Base-by-base conservation (phyloP, 306 rosid species). In the cucumber (Cucumis sativus) region DNA sequence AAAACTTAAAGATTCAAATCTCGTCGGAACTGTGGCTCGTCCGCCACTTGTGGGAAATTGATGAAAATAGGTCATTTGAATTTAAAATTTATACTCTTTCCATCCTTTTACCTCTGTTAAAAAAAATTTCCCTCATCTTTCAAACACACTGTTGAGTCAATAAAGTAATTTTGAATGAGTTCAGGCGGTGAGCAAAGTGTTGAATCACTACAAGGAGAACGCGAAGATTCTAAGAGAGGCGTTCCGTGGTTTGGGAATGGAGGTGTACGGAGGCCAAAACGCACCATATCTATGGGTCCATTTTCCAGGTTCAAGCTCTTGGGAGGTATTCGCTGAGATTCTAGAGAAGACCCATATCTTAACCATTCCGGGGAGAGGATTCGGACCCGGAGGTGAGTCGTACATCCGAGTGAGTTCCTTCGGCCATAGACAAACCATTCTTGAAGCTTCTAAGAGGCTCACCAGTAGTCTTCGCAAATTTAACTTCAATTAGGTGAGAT, bases 301-400 rank as follows among this genome's bases (percentile, higher is more conserved):
- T 51, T 91, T 91, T 80, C 91, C 91, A 0, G 89, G 96, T 20
- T 41, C 37, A 39, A 79, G 74, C 62, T 89, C 96, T 10, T 91
- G 96, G 96, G 85, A 86, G 40, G 80, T 86, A 15, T 91, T 91
- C 81, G 81, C 54, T 21, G 77, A 86, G 51, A 86, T 91, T 65
- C 86, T 89, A 6, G 83, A 84, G 56, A 87, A 63, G 74, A 79
- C 91, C 20, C 83, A 89, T 65, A 83, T 91, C 17, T 82, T 91
- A 47, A 91, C 96, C n/a, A 77, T 89, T 55, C 96, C 93, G 0
- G 96, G 96, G 0, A 69, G 77, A 12, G 96, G 93, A 18, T 89
- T 91, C 61, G 96, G 93, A n/a, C 93, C 96, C n/a, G 88, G 76
- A 11, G 93, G 93, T 10, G 91, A 89, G 75, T 88, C 73, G 55